phyloP scores from a whole-genome alignment of 805 yeast species.

The Wickerhamiella sorbophila region DNA sequence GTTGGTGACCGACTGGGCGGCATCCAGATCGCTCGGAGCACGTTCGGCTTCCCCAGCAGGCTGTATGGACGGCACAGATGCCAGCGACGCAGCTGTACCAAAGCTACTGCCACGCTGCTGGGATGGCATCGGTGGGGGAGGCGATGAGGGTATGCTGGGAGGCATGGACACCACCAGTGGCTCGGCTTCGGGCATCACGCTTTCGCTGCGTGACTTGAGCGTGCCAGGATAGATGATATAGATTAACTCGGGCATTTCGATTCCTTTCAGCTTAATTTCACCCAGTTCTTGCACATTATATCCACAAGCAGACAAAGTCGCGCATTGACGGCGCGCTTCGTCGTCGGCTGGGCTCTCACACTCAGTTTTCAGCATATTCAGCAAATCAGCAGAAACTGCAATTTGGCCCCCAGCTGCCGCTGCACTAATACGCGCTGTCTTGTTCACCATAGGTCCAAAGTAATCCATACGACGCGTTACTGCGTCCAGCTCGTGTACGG shows the following conservation, averaged over 20 bases:
- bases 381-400: slow-evolving; percentile 68
- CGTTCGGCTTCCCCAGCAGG: slow-evolving; percentile 2
- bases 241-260: slow-evolving; percentile 82
- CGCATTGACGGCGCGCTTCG: slow-evolving; percentile 19
- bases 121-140: slow-evolving; percentile 29
- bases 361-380: slow-evolving; percentile 50
- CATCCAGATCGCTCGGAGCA: slow-evolving; percentile 1
- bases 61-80: neutral
- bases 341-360: slow-evolving; percentile 29
- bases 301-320: slow-evolving; percentile 41
- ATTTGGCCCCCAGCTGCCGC: slow-evolving; percentile 99
- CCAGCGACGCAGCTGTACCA: slow-evolving; percentile 5
- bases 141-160: neutral
- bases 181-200: neutral
- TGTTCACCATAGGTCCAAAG: slow-evolving; percentile 95
- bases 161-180: neutral
- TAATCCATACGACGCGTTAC: slow-evolving; percentile 97
- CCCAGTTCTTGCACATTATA: slow-evolving; percentile 59
- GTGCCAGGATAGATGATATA: slow-evolving; percentile 62
- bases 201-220: slow-evolving; percentile 39
- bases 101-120: slow-evolving; percentile 29
- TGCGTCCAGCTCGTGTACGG: slow-evolving; percentile 89
- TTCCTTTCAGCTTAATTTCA: slow-evolving; percentile 79
- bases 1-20: neutral
- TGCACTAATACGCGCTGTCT: slow-evolving; percentile 85